phyloP scores from a whole-genome alignment of 2,329 filamentous ascomycete genomes.

The Penicillium sp. region DNA sequence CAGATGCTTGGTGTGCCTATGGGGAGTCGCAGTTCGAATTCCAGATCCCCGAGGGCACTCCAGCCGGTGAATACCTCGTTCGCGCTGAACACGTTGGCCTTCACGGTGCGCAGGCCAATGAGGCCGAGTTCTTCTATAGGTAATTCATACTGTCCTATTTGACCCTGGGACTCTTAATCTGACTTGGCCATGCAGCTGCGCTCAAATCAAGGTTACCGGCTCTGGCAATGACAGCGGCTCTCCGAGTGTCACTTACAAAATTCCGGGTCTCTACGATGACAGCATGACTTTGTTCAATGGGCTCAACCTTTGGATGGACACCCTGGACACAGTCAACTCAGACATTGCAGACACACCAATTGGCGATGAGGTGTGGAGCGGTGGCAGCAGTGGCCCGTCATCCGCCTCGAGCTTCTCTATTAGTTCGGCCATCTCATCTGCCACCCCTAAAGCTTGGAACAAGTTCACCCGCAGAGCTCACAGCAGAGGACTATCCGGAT shows the following conservation, averaged over 20 bases:
- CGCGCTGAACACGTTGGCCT: constrained; percentile 56
- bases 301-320: constrained; percentile 20
- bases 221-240: constrained; percentile 43
- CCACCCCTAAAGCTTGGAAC: background rate
- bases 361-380: constrained; percentile 19
- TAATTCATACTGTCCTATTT: constrained; percentile 16
- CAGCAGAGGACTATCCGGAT: too few relatives aligned
- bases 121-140: constrained; percentile 55
- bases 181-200: constrained; percentile 25
- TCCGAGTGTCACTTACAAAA: constrained; percentile 13
- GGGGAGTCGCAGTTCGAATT: constrained; percentile 30
- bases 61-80: constrained; percentile 55
- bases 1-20: constrained; percentile 20
- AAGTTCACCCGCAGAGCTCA: background rate
- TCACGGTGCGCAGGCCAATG: constrained; percentile 46
- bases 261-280: constrained; percentile 25
- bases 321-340: constrained; percentile 6
- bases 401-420: background rate
- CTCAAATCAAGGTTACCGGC: constrained; percentile 50
- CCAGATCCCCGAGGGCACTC: constrained; percentile 46
- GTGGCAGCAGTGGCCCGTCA: background rate
- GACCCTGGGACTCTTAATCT: background rate
- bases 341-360: constrained; percentile 19
- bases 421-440: background rate
- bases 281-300: constrained; percentile 24